A percentile compares a stretch with the other conserved stretches of the same genome.
Evolutionary conservation across 2,329 filamentous ascomycete genomes (phyloP).

Genomic region (Colletotrichum lini): DNA sequence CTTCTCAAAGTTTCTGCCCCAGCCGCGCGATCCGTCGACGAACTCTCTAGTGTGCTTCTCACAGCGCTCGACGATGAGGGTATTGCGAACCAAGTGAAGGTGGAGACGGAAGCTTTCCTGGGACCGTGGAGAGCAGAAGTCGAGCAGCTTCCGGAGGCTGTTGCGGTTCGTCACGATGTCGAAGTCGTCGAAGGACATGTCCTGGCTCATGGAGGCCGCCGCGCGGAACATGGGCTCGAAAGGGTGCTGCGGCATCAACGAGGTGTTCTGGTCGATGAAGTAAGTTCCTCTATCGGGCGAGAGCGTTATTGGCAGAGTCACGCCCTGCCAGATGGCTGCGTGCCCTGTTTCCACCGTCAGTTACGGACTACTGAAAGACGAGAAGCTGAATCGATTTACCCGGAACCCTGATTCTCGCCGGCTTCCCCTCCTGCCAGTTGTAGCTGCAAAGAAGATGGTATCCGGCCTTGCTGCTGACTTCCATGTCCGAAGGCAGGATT

Average conservation of each 20-base stretch:
- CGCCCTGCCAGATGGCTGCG: background rate
- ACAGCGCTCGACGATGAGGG: constrained; percentile 15
- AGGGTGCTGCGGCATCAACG: constrained; percentile 41
- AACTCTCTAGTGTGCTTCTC: background rate
- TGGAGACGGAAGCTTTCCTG: background rate
- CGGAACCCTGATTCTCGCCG: background rate
- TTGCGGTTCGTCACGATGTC: constrained; percentile 51
- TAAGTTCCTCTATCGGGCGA: background rate
- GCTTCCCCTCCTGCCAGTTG: background rate
- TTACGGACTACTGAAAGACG: too few relatives aligned
- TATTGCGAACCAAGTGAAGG: constrained; percentile 6
- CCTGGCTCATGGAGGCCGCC: constrained; percentile 44
- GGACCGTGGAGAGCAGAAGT: background rate
- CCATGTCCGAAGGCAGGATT: background rate
- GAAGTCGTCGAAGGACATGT: constrained; percentile 46
- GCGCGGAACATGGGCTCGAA: constrained; percentile 51
- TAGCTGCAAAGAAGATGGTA: constrained; percentile 5
- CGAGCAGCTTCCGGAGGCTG: constrained; percentile 1
- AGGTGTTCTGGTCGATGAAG: constrained; percentile 42
- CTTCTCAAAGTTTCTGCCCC: constrained; percentile 12
- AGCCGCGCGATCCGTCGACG: background rate
- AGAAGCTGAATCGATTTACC: background rate
- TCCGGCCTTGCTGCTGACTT: background rate
- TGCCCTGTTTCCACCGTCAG: background rate
- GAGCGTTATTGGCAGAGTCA: background rate